Base-by-base conservation (phyloP, 148 eudicot species). In the Drosera capensis region DNA sequence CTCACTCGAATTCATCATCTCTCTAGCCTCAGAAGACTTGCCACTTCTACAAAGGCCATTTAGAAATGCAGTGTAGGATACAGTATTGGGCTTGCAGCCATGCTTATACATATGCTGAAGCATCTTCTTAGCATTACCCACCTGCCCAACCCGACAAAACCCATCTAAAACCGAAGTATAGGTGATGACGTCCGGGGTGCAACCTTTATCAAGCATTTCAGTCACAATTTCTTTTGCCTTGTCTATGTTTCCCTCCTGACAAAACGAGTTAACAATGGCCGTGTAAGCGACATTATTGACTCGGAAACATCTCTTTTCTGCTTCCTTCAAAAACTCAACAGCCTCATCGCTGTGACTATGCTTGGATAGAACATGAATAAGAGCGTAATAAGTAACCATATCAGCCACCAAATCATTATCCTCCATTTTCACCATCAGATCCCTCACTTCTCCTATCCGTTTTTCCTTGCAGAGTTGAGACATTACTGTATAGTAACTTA, bases 401-500 rank as follows among this genome's bases (percentile, higher is more conserved):
- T 67, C 72, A 0, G 60, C 46, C 23, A 67, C 18, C 28, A 67
- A 23, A 20, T 58, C 37, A 22, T 48, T 41, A 40, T 62, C 55
- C 29, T 47, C 52, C 72, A 67, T 67, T 55, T 57, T 57, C 39
- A 29, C 63, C 67, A 62, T 46, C 40, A 67, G 31, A 40, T 34
- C 58, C 45, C 49, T 57, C 58, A 62, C 64, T 46, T 67, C 72
- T 36, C 40, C 49, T 51, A 57, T 62, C 42, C 52, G 62, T 54
- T 62, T 62, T 48, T 62, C 68, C 56, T 57, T 62, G 59, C 67
- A 62, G 28, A 67, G 51, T 46, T 51, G 57, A 42, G 56, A 48
- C 68, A 67, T 62, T 40, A 62, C 64, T 11, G 68, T 67, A 45
- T 67, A 67, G 24, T 62, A 67, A 57, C 72, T 67, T 36, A 62